Percentiles rank a stretch among this genome's conserved stretches.
phyloP scores from a whole-genome alignment of 139 green algal genomes.

The Edaphochlamys debaryana region DNA sequence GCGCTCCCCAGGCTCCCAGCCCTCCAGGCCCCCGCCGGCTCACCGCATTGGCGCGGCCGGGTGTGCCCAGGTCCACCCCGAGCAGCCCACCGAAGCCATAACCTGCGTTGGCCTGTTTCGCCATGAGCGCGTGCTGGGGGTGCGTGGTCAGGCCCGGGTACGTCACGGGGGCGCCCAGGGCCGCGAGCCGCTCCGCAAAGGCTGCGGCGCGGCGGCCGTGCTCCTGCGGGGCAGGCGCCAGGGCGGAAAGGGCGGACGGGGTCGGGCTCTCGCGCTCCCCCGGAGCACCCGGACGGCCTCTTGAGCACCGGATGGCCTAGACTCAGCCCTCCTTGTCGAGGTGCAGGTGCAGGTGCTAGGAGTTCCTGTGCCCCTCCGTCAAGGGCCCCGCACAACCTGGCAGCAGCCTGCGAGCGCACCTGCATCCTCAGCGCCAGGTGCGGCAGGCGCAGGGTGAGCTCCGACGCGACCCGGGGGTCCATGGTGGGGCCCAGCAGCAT shows the following conservation, averaged over 20 bases:
- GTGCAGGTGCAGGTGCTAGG: no score
- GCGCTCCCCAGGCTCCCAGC: no score
- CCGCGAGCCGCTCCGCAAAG: conserved; percentile 58
- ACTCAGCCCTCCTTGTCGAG: no score
- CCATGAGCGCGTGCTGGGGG: conserved; percentile 62
- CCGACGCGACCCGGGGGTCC: conserved; percentile 75
- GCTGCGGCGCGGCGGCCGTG: conserved; percentile 65
- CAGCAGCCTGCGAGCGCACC: conserved; percentile 36
- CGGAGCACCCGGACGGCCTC: no score
- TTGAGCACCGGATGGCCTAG: no score
- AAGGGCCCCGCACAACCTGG: no score
- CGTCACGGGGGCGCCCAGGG: conserved; percentile 60
- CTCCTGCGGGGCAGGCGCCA: conserved; percentile 57
- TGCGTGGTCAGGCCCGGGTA: conserved; percentile 80
- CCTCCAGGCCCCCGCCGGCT: no score
- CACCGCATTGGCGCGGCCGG: conserved; percentile 47
- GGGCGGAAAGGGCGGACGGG: no score
- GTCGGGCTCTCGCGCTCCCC: no score
- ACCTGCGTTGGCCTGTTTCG: conserved; percentile 64
- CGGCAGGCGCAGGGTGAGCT: conserved; percentile 79
- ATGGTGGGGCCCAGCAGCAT: conserved; percentile 85
- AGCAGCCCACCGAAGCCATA: conserved; percentile 80
- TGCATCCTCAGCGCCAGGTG: conserved; percentile 78
- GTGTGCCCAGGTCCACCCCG: conserved; percentile 67
- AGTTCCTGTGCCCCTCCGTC: no score